Evolutionary conservation across 768 basidiomycete genomes (phyloP), one percentile per base, ranked within the genome.

Genomic region (Dacryopinax primogenitus): DNA sequence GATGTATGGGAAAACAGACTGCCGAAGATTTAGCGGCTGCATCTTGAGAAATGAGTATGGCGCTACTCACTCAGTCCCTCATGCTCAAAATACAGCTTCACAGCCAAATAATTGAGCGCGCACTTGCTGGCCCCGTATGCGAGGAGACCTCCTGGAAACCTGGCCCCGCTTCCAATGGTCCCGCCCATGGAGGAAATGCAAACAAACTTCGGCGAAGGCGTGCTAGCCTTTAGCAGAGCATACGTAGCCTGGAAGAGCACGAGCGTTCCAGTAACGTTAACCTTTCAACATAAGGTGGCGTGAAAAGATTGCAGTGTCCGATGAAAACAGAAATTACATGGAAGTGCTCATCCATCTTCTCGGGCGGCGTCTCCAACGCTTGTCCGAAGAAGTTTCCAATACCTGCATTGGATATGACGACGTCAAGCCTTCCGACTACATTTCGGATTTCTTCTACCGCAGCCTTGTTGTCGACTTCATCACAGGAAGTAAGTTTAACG

Each of bases 351-450:
- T 3, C 11, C 21, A 64, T 3, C 1, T n/a, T 28, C 0, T 18
- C 36, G 34, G 33, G 7, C 21, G 33, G n/a, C 21, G 26, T 32
- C 11, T 32, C 3, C 51, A 13, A n/a, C 23, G 44, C 33, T 23
- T 32, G 51, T 16, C 9, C 18, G 23, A 33, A 18, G 18, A 18
- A 33, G 3, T 61, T 30, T 13, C n/a, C 11, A 33, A 70, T 67
- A 15, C 71, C 71, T 1, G 71, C 69, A 62, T 70, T 71, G 26
- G 69, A 69, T 21, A 71, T 66, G 34, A 71, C 39, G 16, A 69
- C 69, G 47, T 70, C 69, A 0, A 71, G 13, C 26, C 64, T 64
- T 2, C 68, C 70, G 9, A 62, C 67, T n/a, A 63, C 65, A 15
- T 36, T 37, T 61, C 66, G 44, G 64, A 71, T 64, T 13, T 37